These are phyloP conservation scores for Chimonanthus praecox DNA, from an alignment of 164 flowering plant genomes.

Conservation along the genomic window DNA sequence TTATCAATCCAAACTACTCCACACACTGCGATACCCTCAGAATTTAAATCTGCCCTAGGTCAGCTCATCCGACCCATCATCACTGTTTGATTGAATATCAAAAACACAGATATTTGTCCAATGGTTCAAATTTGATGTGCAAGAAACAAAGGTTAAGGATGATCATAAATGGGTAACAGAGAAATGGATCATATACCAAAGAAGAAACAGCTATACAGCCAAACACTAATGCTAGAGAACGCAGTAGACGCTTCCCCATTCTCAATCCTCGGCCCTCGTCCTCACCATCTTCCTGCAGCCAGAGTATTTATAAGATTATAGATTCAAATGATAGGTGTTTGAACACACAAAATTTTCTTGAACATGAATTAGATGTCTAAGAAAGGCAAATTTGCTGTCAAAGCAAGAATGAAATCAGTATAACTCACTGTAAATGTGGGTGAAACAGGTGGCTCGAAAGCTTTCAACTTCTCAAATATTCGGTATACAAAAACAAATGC, in stretches of 20 bases:
- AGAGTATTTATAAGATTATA: conserved; percentile 6
- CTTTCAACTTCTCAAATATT: conserved; percentile 84
- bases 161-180: not conserved
- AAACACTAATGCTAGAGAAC: conserved; percentile 76
- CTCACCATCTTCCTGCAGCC: conserved; percentile 89
- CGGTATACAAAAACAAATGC: conserved; percentile 81
- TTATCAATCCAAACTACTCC: too few species aligned
- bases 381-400: not conserved
- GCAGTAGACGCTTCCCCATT: conserved; percentile 88
- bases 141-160: not conserved
- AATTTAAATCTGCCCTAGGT: too few species aligned
- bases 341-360: not conserved
- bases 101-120: too few species aligned
- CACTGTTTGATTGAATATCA: too few species aligned
- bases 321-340: not conserved
- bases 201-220: conserved; percentile 76
- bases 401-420: not conserved
- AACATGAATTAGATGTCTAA: not conserved
- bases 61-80: too few species aligned
- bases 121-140: too few species aligned
- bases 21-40: too few species aligned
- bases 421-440: conserved; percentile 73
- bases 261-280: conserved; percentile 74
- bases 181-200: conserved; percentile 49
- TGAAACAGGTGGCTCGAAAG: conserved; percentile 64